Evolutionary conservation across 345 rosid species (phyloP).

Genomic region (Hibiscus syriacus): DNA sequence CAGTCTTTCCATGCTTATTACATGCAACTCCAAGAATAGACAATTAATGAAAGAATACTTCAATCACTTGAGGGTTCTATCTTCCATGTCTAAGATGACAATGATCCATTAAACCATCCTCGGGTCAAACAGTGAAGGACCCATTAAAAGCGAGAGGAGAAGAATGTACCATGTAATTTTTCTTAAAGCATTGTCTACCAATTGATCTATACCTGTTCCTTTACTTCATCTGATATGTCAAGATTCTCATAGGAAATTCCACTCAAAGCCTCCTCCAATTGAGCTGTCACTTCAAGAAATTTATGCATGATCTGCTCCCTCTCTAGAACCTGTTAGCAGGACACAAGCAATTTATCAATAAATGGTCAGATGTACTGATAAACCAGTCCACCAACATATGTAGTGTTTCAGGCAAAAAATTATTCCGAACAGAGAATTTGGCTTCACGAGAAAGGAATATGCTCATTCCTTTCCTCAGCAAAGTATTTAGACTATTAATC

Average conservation of each 20-base stretch:
- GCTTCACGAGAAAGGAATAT: not conserved
- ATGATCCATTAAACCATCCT: conserved; percentile 2
- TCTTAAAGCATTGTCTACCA: not conserved
- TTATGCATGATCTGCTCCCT: conserved; percentile 67
- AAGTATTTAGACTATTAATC: not conserved
- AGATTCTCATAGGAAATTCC: conserved; percentile 60
- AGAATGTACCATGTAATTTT: not conserved
- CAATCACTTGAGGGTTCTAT: too few relatives aligned
- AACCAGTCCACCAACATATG: not conserved
- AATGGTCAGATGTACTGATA: not conserved
- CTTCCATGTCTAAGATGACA: too few relatives aligned
- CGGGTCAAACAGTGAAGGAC: not conserved
- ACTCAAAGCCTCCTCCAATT: conserved; percentile 65
- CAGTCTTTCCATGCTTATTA: not conserved
- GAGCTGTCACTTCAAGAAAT: conserved; percentile 56
- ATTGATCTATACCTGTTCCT: conserved; percentile 66
- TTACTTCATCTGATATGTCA: conserved; percentile 94
- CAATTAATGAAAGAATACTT: not conserved
- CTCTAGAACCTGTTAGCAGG: conserved; percentile 56
- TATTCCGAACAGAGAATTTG: not conserved
- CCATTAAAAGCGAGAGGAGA: not conserved
- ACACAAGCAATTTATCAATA: not conserved
- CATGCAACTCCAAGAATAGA: not conserved
- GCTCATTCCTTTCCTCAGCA: not conserved
- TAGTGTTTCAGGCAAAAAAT: not conserved